Evolutionary conservation across 1,284 basidiomycete genomes (phyloP).

Genomic region (Filobasidium uniguttulatum): DNA sequence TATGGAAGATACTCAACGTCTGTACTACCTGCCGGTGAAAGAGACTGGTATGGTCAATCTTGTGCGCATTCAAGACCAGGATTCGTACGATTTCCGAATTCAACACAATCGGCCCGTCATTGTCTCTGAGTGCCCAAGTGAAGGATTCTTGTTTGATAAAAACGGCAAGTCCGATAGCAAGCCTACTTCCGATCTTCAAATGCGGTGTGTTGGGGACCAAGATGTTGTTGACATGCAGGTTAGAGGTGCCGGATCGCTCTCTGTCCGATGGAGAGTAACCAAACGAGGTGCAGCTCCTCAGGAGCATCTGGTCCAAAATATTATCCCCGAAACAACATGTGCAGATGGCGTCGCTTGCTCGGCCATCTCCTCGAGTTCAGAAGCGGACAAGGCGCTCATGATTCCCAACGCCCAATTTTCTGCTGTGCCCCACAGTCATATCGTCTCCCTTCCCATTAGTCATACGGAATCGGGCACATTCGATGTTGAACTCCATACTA

Average conservation of each 20-base stretch:
- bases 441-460: conserved; percentile 25
- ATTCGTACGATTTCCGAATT: conserved; percentile 49
- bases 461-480: conserved; percentile 36
- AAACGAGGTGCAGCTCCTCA: conserved; percentile 45
- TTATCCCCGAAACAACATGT: conserved; percentile 50
- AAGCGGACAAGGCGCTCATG: no score
- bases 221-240: conserved; percentile 53
- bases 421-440: conserved; percentile 24
- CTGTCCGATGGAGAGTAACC: conserved; percentile 52
- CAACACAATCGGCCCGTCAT: conserved; percentile 48
- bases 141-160: conserved; percentile 17
- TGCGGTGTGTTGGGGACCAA: conserved; percentile 56
- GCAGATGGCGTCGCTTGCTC: no score
- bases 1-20: conserved; percentile 55
- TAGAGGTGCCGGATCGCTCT: conserved; percentile 62
- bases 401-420: background rate
- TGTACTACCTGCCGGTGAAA: conserved; percentile 56
- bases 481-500: conserved; percentile 29
- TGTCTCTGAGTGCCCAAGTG: conserved; percentile 67
- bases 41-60: conserved; percentile 60
- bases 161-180: background rate
- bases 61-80: conserved; percentile 56
- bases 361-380: no score
- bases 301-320: conserved; percentile 64
- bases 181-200: background rate